Conservation (phyloP, 2,329 filamentous ascomycete species). For the Cordyceps tenuipes region DNA sequence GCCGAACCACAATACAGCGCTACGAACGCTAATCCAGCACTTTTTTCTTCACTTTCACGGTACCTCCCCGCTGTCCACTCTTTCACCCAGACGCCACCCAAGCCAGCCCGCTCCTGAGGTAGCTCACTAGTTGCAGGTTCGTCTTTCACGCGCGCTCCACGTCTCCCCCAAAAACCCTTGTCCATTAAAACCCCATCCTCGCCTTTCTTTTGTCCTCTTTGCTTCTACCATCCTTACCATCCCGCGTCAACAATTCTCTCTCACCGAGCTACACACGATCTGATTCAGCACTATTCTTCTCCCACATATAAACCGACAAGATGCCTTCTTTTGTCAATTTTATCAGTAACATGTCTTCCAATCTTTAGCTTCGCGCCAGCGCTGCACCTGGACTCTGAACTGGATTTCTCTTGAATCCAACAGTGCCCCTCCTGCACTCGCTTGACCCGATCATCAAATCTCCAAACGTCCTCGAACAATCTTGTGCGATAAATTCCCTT, state of each 20-base stretch:
- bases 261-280: slow-evolving; percentile 5
- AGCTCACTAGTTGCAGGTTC: neutral
- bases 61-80: neutral
- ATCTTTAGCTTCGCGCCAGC: slow-evolving; percentile 14
- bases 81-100: neutral
- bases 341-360: slow-evolving; percentile 15
- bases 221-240: slow-evolving; percentile 9
- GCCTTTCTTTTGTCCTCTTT: neutral
- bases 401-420: slow-evolving; percentile 3
- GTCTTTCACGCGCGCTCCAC: neutral
- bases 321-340: slow-evolving; percentile 18
- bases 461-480: neutral
- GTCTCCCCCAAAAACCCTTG: neutral
- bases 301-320: slow-evolving; percentile 13
- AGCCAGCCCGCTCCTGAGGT: neutral
- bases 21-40: neutral
- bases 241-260: slow-evolving; percentile 7
- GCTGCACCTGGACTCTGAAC: slow-evolving; percentile 11
- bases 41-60: neutral
- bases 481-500: neutral
- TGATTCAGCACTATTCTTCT: neutral
- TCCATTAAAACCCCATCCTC: slow-evolving; percentile 3
- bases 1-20: neutral
- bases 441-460: neutral
- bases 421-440: neutral